A percentile compares a stretch with the other conserved stretches of the same genome.
Evolutionary conservation across 2,329 filamentous ascomycete genomes (phyloP).

Genomic region (Xenoacremonium recifei): DNA sequence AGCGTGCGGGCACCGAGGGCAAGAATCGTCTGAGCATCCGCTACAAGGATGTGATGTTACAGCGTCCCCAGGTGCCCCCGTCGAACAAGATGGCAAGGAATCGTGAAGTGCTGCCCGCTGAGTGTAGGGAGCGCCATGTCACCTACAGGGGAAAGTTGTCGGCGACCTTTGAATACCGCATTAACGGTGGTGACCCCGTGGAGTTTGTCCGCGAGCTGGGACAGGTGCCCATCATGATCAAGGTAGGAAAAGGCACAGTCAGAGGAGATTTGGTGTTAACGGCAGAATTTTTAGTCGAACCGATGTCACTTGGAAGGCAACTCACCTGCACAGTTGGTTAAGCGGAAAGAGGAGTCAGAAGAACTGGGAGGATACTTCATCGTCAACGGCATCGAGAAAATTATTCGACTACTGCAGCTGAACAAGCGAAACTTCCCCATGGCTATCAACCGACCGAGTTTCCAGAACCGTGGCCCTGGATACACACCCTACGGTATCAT

Average conservation of each 20-base stretch:
- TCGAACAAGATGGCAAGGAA: constrained; percentile 82
- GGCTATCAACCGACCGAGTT: constrained; percentile 89
- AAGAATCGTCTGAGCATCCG: constrained; percentile 77
- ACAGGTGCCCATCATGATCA: constrained; percentile 89
- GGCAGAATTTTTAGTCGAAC: constrained; percentile 75
- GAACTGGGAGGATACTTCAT: constrained; percentile 97
- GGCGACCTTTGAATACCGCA: constrained; percentile 77
- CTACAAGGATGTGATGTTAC: constrained; percentile 77
- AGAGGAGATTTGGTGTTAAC: too few species aligned
- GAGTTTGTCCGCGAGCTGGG: constrained; percentile 85
- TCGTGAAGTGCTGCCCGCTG: constrained; percentile 84
- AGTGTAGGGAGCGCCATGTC: constrained; percentile 90
- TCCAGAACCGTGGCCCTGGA: constrained; percentile 78
- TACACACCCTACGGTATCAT: constrained; percentile 92
- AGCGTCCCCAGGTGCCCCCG: constrained; percentile 76
- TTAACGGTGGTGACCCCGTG: constrained; percentile 83
- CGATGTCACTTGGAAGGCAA: constrained; percentile 86
- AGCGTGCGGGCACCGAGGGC: constrained; percentile 53
- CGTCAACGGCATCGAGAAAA: constrained; percentile 96
- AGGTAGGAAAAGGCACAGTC: too few species aligned
- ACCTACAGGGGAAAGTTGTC: constrained; percentile 87
- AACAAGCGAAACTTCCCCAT: constrained; percentile 92
- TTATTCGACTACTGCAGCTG: constrained; percentile 88
- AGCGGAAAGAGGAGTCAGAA: constrained; percentile 90
- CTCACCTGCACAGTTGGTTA: constrained; percentile 77